Conservation (phyloP, 768 basidiomycete species). For the Russula ochroleuca region DNA sequence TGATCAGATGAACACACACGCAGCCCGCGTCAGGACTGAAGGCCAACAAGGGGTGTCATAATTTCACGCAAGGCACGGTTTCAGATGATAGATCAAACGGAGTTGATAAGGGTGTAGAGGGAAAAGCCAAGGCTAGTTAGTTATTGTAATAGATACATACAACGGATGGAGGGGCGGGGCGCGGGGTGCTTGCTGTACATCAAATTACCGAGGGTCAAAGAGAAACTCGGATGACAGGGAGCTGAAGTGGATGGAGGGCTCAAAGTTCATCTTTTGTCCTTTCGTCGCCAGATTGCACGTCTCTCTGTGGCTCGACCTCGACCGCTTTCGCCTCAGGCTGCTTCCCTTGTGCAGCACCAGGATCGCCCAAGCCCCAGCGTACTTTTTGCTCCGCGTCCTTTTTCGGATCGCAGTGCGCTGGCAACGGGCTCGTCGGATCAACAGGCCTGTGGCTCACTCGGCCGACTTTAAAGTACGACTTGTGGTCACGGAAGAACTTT, state of each 20-base stretch:
- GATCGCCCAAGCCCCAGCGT: slow-evolving; percentile 25
- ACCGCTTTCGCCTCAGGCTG: not conserved
- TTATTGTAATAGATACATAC: not conserved
- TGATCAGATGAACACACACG: slow-evolving; percentile 18
- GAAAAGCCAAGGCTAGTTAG: not conserved
- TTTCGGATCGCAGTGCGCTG: slow-evolving; percentile 67
- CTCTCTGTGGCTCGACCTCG: not conserved
- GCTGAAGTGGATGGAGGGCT: not conserved
- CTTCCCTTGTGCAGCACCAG: not conserved
- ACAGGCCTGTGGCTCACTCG: slow-evolving; percentile 70
- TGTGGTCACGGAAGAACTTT: slow-evolving; percentile 77
- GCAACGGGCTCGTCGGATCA: slow-evolving; percentile 70
- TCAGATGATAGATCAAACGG: not conserved
- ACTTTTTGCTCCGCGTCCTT: slow-evolving; percentile 35
- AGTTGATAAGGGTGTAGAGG: not conserved
- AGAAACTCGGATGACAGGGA: not conserved
- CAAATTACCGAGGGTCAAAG: not conserved
- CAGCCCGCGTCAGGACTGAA: slow-evolving; percentile 8
- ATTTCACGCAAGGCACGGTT: slow-evolving; percentile 4
- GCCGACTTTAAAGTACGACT: slow-evolving; percentile 75
- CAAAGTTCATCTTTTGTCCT: slow-evolving; percentile 25
- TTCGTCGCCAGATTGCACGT: not conserved
- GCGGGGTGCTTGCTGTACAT: not conserved
- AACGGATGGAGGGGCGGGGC: not conserved
- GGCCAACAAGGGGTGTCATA: not conserved